These are phyloP conservation scores for Ogataea ramenticola DNA, from an alignment of 805 yeast species.

Conservation along the genomic window DNA sequence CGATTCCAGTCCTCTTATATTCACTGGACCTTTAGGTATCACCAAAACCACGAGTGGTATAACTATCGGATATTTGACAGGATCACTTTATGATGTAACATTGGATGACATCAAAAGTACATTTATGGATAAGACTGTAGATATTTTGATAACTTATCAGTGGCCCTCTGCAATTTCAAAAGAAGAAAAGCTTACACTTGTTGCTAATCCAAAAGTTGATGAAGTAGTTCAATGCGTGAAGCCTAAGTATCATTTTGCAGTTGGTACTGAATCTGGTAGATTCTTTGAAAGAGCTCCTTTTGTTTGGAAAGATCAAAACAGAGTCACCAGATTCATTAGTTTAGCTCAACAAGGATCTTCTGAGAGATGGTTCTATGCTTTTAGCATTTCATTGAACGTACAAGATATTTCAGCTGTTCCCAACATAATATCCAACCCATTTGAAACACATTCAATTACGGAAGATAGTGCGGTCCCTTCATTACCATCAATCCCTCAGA, in stretches of 20 bases:
- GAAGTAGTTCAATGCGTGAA: conserved; percentile 31
- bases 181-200: conserved; percentile 33
- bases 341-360: conserved; percentile 50
- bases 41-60: conserved; percentile 37
- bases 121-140: conserved; percentile 27
- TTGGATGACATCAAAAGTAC: conserved; percentile 7
- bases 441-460: background rate
- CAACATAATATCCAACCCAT: background rate
- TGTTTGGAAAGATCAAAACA: conserved; percentile 38
- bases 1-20: conserved; percentile 19
- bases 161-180: conserved; percentile 54
- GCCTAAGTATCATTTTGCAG: conserved; percentile 66
- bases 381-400: conserved; percentile 32
- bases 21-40: conserved; percentile 29
- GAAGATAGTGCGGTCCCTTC: background rate
- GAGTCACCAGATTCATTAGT: conserved; percentile 57
- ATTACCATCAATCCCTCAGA: background rate
- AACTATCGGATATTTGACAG: conserved; percentile 38
- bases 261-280: conserved; percentile 40
- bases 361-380: conserved; percentile 73
- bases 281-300: conserved; percentile 54
- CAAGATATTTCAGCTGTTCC: background rate
- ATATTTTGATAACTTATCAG: conserved; percentile 48
- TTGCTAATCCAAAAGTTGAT: conserved; percentile 42
- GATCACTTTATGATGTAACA: conserved; percentile 23